phyloP scores from a whole-genome alignment of 2,329 filamentous ascomycete genomes.

The Clarireedia monteithiana region DNA sequence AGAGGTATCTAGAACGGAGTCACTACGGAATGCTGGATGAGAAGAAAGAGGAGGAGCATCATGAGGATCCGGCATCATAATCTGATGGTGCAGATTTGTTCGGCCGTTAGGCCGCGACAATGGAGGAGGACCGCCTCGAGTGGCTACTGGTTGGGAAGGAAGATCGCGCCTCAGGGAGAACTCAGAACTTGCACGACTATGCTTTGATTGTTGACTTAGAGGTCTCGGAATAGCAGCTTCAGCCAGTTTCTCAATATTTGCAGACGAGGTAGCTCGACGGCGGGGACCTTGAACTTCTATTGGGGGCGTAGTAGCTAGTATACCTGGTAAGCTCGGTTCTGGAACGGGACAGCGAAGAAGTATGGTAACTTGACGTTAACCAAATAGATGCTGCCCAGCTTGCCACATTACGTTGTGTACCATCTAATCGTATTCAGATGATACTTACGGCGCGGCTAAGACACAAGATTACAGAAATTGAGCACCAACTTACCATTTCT shows the following conservation, averaged over 20 bases:
- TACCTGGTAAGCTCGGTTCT: neutral
- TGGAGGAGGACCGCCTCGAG: constrained; percentile 22
- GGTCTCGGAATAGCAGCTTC: constrained; percentile 44
- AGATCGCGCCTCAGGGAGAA: constrained; percentile 52
- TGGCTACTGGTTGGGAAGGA: constrained; percentile 36
- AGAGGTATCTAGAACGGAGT: constrained; percentile 17
- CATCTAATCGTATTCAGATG: neutral
- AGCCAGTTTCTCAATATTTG: constrained; percentile 49
- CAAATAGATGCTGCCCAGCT: no score
- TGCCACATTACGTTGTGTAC: no score
- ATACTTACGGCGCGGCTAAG: neutral
- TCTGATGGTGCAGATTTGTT: constrained; percentile 27
- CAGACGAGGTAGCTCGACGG: constrained; percentile 52
- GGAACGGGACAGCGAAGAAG: neutral
- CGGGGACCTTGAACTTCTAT: constrained; percentile 34
- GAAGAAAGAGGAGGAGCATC: constrained; percentile 27
- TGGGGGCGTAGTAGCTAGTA: neutral
- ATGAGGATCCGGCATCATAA: constrained; percentile 24
- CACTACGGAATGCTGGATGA: constrained; percentile 26
- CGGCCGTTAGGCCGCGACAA: constrained; percentile 28
- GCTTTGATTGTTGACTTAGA: constrained; percentile 54
- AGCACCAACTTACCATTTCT: constrained; percentile 54
- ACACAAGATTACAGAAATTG: neutral
- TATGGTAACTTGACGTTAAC: no score
- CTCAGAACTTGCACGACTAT: constrained; percentile 66